phyloP scores from a whole-genome alignment of 2,329 filamentous ascomycete genomes.

The Nothopassalora personata region DNA sequence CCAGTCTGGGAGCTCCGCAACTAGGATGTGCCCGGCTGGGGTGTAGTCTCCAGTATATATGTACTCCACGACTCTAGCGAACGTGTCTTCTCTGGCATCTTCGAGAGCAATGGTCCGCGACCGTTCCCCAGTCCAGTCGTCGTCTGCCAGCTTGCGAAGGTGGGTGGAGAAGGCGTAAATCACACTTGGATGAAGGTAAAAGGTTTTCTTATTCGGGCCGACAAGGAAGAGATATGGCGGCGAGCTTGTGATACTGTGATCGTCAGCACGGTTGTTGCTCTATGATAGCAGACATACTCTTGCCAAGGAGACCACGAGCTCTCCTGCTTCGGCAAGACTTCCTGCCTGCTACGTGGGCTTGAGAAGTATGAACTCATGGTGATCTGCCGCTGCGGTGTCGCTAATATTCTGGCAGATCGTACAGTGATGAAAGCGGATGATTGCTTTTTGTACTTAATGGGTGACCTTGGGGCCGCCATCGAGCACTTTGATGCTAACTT shows the following conservation, averaged over 20 bases:
- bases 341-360: background rate
- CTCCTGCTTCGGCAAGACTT: background rate
- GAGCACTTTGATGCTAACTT: no score
- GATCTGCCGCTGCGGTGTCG: no score
- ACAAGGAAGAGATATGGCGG: background rate
- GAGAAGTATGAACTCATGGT: background rate
- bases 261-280: background rate
- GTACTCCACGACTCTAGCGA: background rate
- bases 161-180: background rate
- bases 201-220: background rate
- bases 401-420: no score
- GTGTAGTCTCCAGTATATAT: constrained; percentile 3
- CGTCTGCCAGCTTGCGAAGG: background rate
- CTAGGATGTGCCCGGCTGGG: background rate
- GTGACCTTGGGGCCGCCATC: no score
- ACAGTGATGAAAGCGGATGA: no score
- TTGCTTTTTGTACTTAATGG: no score
- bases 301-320: no score
- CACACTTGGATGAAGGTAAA: background rate
- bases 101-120: background rate
- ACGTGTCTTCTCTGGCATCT: background rate
- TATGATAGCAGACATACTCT: no score
- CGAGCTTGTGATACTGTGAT: background rate
- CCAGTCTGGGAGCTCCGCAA: background rate
- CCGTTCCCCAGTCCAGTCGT: background rate